Evolutionary conservation across 2,329 filamentous ascomycete genomes (phyloP).

Genomic region (Stagonosporopsis vannaccii): DNA sequence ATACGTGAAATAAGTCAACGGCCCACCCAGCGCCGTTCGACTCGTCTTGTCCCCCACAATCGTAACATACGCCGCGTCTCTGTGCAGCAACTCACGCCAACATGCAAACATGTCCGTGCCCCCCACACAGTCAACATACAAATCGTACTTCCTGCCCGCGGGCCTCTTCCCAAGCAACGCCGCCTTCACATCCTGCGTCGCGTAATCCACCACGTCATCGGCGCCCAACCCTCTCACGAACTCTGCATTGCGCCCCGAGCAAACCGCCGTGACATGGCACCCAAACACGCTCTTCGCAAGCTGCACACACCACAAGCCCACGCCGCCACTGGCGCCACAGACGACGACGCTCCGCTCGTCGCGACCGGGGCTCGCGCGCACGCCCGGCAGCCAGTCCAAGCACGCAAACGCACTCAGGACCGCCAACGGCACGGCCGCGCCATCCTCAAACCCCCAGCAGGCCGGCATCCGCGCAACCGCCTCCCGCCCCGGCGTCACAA

Average conservation of each 20-base stretch:
- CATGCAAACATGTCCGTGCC: slow-evolving; percentile 55
- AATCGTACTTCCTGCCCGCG: slow-evolving; percentile 48
- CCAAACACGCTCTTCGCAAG: slow-evolving; percentile 47
- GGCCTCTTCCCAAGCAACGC: slow-evolving; percentile 43
- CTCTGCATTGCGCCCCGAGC: slow-evolving; percentile 56
- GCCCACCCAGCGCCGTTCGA: slow-evolving; percentile 50
- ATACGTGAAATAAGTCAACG: slow-evolving; percentile 42
- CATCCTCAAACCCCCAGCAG: slow-evolving; percentile 28
- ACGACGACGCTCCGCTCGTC: slow-evolving; percentile 37
- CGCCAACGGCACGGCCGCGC: slow-evolving; percentile 48
- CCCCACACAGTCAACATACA: slow-evolving; percentile 61
- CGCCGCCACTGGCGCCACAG: slow-evolving; percentile 42
- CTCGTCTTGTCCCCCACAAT: slow-evolving; percentile 50
- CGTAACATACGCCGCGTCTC: slow-evolving; percentile 51
- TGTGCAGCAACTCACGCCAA: slow-evolving; percentile 40
- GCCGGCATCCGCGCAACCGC: slow-evolving; percentile 36
- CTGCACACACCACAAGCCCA: slow-evolving; percentile 47
- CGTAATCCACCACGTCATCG: slow-evolving; percentile 54
- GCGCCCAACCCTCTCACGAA: slow-evolving; percentile 58
- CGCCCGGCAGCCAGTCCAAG: slow-evolving; percentile 35
- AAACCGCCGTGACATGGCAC: slow-evolving; percentile 58
- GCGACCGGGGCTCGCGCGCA: slow-evolving; percentile 9
- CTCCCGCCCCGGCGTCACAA: slow-evolving; percentile 22
- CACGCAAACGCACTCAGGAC: slow-evolving; percentile 49
- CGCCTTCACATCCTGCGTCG: slow-evolving; percentile 39